Percentiles rank a stretch among this genome's conserved stretches.
phyloP scores from a whole-genome alignment of 2,329 filamentous ascomycete genomes.

The Penicillium capsulatum region DNA sequence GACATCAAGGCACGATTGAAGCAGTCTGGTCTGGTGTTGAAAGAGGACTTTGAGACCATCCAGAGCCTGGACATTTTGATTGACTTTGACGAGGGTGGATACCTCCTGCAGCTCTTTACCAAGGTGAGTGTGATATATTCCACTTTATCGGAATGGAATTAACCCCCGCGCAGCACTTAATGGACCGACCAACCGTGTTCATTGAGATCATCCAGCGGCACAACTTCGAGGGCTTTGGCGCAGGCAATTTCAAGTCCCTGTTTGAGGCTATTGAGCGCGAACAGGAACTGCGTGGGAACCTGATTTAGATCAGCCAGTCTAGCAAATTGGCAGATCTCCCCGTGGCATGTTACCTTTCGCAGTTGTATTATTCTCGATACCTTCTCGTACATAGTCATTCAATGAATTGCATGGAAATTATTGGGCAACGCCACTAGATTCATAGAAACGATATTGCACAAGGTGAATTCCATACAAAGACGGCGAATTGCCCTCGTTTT shows the following conservation, averaged over 20 bases:
- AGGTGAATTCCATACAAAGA: too few relatives aligned
- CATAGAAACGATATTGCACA: too few relatives aligned
- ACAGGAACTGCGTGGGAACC: constrained; percentile 78
- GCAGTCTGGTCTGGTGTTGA: constrained; percentile 56
- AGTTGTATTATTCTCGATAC: too few relatives aligned
- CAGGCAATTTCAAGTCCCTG: constrained; percentile 90
- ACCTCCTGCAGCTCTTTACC: constrained; percentile 71
- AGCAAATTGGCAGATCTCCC: too few relatives aligned
- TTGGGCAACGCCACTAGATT: too few relatives aligned
- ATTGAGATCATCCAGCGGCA: constrained; percentile 94
- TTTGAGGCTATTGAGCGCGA: constrained; percentile 96
- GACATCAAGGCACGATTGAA: constrained; percentile 70
- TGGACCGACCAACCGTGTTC: constrained; percentile 93
- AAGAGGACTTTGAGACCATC: constrained; percentile 76
- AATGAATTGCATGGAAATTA: too few relatives aligned
- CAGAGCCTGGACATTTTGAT: constrained; percentile 80
- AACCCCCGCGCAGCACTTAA: constrained; percentile 57
- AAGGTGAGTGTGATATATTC: constrained; percentile 45
- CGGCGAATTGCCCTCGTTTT: too few relatives aligned
- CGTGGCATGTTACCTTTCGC: too few relatives aligned
- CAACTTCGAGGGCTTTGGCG: constrained; percentile 86
- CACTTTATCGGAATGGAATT: too few relatives aligned
- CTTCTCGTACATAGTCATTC: too few relatives aligned
- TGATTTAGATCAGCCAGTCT: constrained; percentile 51
- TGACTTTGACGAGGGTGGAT: constrained; percentile 90